Base-by-base conservation (phyloP, 495 filamentous ascomycete genomes). In the Baudoinia panamericana region DNA sequence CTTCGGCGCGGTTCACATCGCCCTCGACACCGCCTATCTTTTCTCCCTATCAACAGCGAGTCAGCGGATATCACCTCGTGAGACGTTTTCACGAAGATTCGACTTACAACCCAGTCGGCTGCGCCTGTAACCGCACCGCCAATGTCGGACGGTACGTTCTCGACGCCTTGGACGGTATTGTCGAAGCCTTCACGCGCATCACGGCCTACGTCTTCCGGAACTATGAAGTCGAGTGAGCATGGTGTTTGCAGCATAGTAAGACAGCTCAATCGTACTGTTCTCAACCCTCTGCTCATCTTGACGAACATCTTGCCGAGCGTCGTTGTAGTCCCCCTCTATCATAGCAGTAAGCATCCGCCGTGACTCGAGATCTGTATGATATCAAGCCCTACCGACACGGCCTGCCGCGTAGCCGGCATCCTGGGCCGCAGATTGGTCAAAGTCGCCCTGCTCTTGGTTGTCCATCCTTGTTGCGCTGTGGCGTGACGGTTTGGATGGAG, bases 281-380 rank as follows among this genome's bases (percentile, higher is more conserved):
- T 47, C 36, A 19, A 48, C 45, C 13, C 13, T 26, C 40, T 48
- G 45, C 24, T 32, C 45, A 18, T 43, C 45, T 12, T 36, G 38
- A 33, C 38, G 19, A 12, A 43, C 45, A 30, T 42, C 45, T 29
- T 48, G 45, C 17, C 35, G 22, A 20, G 45, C 45, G 17, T 36
- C 22, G 44, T 46, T 34, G 28, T 46, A 46, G 20, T 40, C 44
- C 15, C 37, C 44, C 44, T 46, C 44, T 46, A n/a, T 3, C n/a
- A 44, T 17, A 19, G 13, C 12, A 17, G 17, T 36, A 19, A 28
- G 24, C 13, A 15, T 22, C 12, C 11, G 17, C 13, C 19, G 2
- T 29, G 13, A 31, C 9, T 6, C 16, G 4, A 19, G 7, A 43
- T 17, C 2, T 3, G 10, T 8, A 19, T 8, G 18, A 10, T 6